phyloP scores from a whole-genome alignment of 2,329 filamentous ascomycete species.

The Ophiostoma pallidulum region DNA sequence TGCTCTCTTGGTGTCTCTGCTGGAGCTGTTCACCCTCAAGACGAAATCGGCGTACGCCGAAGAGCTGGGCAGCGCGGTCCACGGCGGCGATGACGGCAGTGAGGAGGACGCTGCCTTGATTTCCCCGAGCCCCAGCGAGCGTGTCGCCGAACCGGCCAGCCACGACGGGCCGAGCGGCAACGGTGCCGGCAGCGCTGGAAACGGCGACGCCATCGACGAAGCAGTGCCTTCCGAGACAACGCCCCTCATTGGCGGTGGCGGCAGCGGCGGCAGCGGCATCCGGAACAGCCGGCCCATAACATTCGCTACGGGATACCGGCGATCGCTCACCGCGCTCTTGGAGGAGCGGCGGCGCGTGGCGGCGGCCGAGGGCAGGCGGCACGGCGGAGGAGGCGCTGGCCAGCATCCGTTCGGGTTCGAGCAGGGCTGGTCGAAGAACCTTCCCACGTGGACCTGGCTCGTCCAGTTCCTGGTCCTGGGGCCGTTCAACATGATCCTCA shows the following conservation, averaged over 20 bases:
- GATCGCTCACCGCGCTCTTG: slow-evolving; percentile 31
- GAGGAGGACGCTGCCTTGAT: slow-evolving; percentile 30
- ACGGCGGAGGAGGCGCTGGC: slow-evolving; percentile 24
- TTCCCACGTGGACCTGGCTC: slow-evolving; percentile 82
- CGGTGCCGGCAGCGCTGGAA: slow-evolving; percentile 22
- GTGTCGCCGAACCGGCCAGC: slow-evolving; percentile 18
- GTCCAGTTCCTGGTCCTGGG: slow-evolving; percentile 74
- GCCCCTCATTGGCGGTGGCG: slow-evolving; percentile 37
- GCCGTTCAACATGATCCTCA: slow-evolving; percentile 66
- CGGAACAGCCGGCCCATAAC: slow-evolving; percentile 31
- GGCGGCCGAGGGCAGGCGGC: slow-evolving; percentile 15
- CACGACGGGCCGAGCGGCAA: slow-evolving; percentile 15
- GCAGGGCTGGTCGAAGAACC: slow-evolving; percentile 71
- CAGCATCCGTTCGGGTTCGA: slow-evolving; percentile 54
- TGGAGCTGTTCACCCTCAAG: slow-evolving; percentile 71
- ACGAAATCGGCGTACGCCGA: slow-evolving; percentile 61
- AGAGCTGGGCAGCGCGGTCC: slow-evolving; percentile 31
- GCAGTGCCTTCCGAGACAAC: slow-evolving; percentile 43
- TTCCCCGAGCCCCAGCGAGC: slow-evolving; percentile 31
- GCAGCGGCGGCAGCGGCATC: too few species aligned
- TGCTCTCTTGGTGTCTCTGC: slow-evolving; percentile 62
- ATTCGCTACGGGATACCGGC: slow-evolving; percentile 47
- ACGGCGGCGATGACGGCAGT: slow-evolving; percentile 8
- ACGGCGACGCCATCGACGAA: slow-evolving; percentile 28
- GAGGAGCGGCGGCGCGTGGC: slow-evolving; percentile 16